These are phyloP conservation scores for Microcyclosporella mali DNA, from an alignment of 2,329 filamentous ascomycete species.

Conservation along the genomic window DNA sequence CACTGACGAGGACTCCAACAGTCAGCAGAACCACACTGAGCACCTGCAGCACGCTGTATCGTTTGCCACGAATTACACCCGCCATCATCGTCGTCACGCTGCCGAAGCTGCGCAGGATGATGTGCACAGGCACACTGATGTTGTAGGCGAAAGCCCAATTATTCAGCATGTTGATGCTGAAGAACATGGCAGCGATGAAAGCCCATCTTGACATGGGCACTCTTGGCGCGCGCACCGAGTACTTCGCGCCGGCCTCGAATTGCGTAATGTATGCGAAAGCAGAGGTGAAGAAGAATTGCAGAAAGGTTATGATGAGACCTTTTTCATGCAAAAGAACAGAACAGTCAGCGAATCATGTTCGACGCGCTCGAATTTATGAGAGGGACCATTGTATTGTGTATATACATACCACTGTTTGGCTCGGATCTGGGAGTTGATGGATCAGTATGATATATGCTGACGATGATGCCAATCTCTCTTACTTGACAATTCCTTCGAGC, in stretches of 20 bases:
- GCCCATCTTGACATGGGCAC: slow-evolving; percentile 82
- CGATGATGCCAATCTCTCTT: slow-evolving; percentile 46
- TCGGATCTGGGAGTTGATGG: slow-evolving; percentile 57
- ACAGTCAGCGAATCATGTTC: no score
- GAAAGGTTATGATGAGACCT: slow-evolving; percentile 59
- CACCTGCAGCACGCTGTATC: slow-evolving; percentile 73
- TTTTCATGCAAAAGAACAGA: slow-evolving; percentile 2
- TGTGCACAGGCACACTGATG: slow-evolving; percentile 93
- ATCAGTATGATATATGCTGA: slow-evolving; percentile 8
- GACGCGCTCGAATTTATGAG: no score
- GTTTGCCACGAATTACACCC: slow-evolving; percentile 80
- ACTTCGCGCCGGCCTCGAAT: slow-evolving; percentile 51
- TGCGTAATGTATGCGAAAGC: slow-evolving; percentile 46
- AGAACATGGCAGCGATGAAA: slow-evolving; percentile 84
- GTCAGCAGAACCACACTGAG: slow-evolving; percentile 78
- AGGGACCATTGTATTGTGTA: no score
- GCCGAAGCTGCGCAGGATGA: slow-evolving; percentile 89
- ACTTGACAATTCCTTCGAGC: slow-evolving; percentile 91
- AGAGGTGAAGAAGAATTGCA: slow-evolving; percentile 57
- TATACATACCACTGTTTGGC: slow-evolving; percentile 68
- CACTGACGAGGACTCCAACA: slow-evolving; percentile 76
- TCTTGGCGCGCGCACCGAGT: slow-evolving; percentile 68
- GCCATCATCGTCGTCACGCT: slow-evolving; percentile 92
- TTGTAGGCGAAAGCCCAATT: slow-evolving; percentile 97
- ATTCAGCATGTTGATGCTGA: slow-evolving; percentile 89